Percentiles rank a stretch among this genome's conserved stretches.
phyloP scores from a whole-genome alignment of 2,329 filamentous ascomycete genomes.

The Scedosporium apiospermum region DNA sequence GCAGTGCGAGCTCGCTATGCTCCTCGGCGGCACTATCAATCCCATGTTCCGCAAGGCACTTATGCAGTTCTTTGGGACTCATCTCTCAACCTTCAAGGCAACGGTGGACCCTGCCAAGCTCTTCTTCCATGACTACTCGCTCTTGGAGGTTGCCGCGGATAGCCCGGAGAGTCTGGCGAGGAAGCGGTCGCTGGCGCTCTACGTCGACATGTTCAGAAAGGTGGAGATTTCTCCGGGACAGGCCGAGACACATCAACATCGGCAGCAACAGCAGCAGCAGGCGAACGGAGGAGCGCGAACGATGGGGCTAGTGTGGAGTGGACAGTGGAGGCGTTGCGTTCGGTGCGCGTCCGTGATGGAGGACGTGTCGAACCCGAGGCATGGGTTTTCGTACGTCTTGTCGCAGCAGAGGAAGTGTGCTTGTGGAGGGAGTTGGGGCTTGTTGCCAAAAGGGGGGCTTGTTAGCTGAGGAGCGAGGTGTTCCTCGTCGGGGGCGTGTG shows the following conservation, averaged over 20 bases:
- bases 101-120: slow-evolving; percentile 57
- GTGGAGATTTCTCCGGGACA: slow-evolving; percentile 33
- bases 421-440: slow-evolving; percentile 44
- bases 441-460: slow-evolving; percentile 15
- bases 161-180: slow-evolving; percentile 31
- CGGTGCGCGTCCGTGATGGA: slow-evolving; percentile 59
- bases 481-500: no score
- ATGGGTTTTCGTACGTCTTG: slow-evolving; percentile 44
- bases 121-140: slow-evolving; percentile 62
- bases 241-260: slow-evolving; percentile 24
- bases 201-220: slow-evolving; percentile 50
- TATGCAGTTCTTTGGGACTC: slow-evolving; percentile 53
- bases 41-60: slow-evolving; percentile 45
- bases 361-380: slow-evolving; percentile 37
- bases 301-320: neutral
- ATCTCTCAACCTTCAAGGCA: slow-evolving; percentile 47
- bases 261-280: neutral
- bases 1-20: slow-evolving; percentile 41
- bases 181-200: slow-evolving; percentile 25
- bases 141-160: slow-evolving; percentile 58
- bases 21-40: slow-evolving; percentile 38
- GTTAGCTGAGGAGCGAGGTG: neutral
- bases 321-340: slow-evolving; percentile 30
- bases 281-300: slow-evolving; percentile 2
- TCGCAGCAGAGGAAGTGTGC: slow-evolving; percentile 45